Percentiles rank a stretch among this genome's conserved stretches.
Conservation (phyloP, 163 green algal species). For the Chloroidium sp. region DNA sequence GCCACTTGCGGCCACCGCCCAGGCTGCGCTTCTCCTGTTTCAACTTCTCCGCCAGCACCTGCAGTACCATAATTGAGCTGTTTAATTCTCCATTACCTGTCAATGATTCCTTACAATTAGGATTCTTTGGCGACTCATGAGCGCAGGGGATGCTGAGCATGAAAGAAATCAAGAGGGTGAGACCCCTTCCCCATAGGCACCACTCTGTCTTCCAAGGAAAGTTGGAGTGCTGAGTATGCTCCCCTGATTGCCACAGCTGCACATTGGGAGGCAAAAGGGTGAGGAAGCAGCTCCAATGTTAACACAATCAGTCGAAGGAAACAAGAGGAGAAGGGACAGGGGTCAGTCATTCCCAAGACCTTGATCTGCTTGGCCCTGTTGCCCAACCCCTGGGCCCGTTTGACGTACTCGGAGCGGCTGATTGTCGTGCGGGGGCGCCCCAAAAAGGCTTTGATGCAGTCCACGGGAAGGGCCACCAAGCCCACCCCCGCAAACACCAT, state of each 20-base stretch:
- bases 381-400: slow-evolving; percentile 64
- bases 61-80: neutral
- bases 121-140: too few species aligned
- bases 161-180: too few species aligned
- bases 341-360: slow-evolving; percentile 4
- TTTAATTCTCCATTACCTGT: too few species aligned
- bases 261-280: neutral
- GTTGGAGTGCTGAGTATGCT: slow-evolving; percentile 10
- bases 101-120: too few species aligned
- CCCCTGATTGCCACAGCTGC: neutral
- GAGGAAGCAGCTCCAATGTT: neutral
- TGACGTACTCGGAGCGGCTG: slow-evolving; percentile 81
- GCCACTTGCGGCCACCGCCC: slow-evolving; percentile 56
- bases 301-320: neutral
- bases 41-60: slow-evolving; percentile 47
- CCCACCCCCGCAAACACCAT: slow-evolving; percentile 89
- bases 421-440: slow-evolving; percentile 69
- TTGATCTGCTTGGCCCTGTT: slow-evolving; percentile 58
- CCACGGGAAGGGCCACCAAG: slow-evolving; percentile 76
- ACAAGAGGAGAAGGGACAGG: neutral
- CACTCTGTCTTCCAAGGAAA: too few species aligned
- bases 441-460: slow-evolving; percentile 78
- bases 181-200: too few species aligned
- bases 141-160: too few species aligned
- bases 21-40: slow-evolving; percentile 50